Percentiles rank a stretch among this genome's conserved stretches.
phyloP scores from a whole-genome alignment of 2,329 filamentous ascomycete genomes.

The Fusarium sp. region DNA sequence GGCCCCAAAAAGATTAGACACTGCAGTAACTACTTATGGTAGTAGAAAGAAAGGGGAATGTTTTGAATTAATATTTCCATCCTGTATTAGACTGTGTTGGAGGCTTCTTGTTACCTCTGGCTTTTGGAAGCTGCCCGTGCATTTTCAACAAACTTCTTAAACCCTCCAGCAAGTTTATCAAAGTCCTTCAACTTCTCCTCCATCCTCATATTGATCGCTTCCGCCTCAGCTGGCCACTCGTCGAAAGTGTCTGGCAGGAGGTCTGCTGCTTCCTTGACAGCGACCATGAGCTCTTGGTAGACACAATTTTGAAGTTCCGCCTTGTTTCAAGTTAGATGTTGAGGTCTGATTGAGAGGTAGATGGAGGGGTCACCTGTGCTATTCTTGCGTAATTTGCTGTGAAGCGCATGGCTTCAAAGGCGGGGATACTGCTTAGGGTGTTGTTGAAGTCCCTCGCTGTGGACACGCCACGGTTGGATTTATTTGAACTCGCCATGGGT shows the following conservation, averaged over 20 bases:
- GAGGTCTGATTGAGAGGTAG: accelerated
- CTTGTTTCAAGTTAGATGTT: not conserved
- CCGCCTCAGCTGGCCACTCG: constrained; percentile 8
- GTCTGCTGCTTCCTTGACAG: accelerated
- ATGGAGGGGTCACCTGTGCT: not conserved
- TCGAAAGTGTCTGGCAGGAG: not conserved
- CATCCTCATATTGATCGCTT: not conserved
- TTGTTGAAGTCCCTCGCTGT: constrained; percentile 12
- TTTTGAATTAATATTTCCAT: no score
- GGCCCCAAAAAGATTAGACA: no score
- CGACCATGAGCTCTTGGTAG: constrained; percentile 5
- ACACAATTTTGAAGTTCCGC: not conserved
- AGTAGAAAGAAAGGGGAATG: no score
- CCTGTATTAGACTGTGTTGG: no score
- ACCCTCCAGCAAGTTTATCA: not conserved
- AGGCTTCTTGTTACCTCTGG: not conserved
- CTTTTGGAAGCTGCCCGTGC: not conserved
- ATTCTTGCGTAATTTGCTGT: constrained; percentile 7
- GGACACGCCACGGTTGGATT: not conserved
- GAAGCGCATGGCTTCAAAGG: constrained; percentile 16
- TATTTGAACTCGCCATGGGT: not conserved
- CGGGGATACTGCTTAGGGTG: not conserved
- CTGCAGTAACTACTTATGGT: no score
- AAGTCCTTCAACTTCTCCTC: not conserved
- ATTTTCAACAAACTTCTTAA: constrained; percentile 16